Percentiles rank a stretch among this genome's conserved stretches.
Evolutionary conservation across 2,329 filamentous ascomycete species (phyloP).

Genomic region (Claviceps citrina): DNA sequence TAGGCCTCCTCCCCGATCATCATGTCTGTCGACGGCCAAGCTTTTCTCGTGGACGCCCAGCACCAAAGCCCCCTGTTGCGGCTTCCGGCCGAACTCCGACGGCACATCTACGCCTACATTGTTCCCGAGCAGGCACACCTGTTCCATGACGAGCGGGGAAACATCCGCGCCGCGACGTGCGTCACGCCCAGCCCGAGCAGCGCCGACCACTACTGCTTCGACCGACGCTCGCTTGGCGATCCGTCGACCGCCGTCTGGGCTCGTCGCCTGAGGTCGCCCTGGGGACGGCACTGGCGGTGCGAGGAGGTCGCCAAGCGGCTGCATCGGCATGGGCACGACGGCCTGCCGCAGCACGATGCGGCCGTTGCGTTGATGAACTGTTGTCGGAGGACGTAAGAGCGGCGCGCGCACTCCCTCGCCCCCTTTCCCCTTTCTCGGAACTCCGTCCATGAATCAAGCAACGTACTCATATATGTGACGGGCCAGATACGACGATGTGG

Average conservation of each 20-base stretch:
- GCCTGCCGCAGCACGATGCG: background rate
- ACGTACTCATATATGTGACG: background rate
- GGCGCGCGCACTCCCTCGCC: too few relatives aligned
- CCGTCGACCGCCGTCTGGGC: constrained; percentile 5
- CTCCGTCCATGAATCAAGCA: background rate
- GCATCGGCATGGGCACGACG: background rate
- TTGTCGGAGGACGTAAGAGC: constrained; percentile 5
- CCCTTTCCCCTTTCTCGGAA: too few relatives aligned
- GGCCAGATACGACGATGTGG: constrained; percentile 3
- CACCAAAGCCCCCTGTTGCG: constrained; percentile 1
- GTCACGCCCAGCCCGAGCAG: background rate
- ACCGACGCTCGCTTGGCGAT: constrained; percentile 5
- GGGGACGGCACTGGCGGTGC: constrained; percentile 7
- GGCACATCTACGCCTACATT: constrained; percentile 3
- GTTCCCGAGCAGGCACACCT: constrained; percentile 3
- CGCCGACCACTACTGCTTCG: constrained; percentile 7
- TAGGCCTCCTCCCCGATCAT: background rate
- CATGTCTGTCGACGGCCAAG: background rate
- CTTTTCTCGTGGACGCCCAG: background rate
- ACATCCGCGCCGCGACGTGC: constrained; percentile 4
- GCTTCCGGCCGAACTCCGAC: constrained; percentile 1
- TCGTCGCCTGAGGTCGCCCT: constrained; percentile 5
- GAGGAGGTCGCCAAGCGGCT: constrained; percentile 5
- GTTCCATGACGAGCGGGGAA: background rate
- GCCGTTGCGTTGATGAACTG: constrained; percentile 3